Evolutionary conservation across 768 basidiomycete genomes (phyloP).

Genomic region (Pisolithus marmoratus): DNA sequence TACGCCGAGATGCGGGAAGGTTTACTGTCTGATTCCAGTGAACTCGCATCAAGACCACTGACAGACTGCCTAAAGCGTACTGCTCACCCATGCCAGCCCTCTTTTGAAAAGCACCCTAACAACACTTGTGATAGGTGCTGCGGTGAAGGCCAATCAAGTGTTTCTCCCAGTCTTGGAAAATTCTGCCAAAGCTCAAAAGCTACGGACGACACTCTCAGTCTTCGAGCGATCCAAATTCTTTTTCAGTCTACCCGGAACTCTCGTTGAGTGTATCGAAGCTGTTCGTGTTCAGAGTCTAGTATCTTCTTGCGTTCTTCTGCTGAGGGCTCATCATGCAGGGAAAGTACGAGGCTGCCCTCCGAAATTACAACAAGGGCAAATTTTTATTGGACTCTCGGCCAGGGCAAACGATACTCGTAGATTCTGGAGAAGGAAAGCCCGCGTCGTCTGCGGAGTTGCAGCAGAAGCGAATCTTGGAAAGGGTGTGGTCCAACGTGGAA

Average conservation of each 20-base stretch:
- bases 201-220: slow-evolving; percentile 88
- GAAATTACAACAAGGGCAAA: slow-evolving; percentile 97
- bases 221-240: slow-evolving; percentile 98
- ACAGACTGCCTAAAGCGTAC: slow-evolving; percentile 82
- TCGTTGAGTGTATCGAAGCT: slow-evolving; percentile 84
- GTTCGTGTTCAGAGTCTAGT: slow-evolving; percentile 38
- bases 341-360: slow-evolving; percentile 87
- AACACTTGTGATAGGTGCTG: slow-evolving; percentile 53
- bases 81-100: slow-evolving; percentile 11
- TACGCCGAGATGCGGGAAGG: slow-evolving; percentile 93
- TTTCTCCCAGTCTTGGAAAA: slow-evolving; percentile 96
- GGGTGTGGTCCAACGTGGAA: slow-evolving; percentile 94
- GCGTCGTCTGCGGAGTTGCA: slow-evolving; percentile 57
- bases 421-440: slow-evolving; percentile 50
- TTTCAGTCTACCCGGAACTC: slow-evolving; percentile 92
- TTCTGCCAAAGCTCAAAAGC: slow-evolving; percentile 86
- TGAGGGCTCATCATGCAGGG: slow-evolving; percentile 46
- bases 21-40: slow-evolving; percentile 65
- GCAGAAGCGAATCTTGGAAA: slow-evolving; percentile 89
- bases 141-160: slow-evolving; percentile 89
- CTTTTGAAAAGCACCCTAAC: slow-evolving; percentile 4
- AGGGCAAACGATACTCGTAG: slow-evolving; percentile 72
- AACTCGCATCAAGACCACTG: slow-evolving; percentile 79
- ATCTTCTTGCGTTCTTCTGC: background rate
- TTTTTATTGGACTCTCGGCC: slow-evolving; percentile 87